These are phyloP conservation scores for Pyrenula massariospora DNA, from an alignment of 495 filamentous ascomycete genomes.

Conservation along the genomic window DNA sequence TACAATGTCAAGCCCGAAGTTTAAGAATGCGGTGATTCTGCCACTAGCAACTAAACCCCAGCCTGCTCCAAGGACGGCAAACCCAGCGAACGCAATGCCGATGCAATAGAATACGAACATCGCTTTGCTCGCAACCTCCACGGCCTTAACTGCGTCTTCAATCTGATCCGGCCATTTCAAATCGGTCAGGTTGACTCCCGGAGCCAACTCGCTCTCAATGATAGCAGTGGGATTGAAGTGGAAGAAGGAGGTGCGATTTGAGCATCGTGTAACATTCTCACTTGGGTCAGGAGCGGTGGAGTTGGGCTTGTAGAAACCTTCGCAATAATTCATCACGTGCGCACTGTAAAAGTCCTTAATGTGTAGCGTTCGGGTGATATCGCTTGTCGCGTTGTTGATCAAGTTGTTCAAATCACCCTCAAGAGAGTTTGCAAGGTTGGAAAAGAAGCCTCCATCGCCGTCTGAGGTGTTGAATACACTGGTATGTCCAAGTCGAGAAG, in stretches of 20 bases:
- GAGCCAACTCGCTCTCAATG: slow-evolving; percentile 39
- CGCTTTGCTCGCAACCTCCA: slow-evolving; percentile 32
- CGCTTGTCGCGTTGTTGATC: slow-evolving; percentile 21
- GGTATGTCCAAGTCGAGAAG: slow-evolving; percentile 43
- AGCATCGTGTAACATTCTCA: slow-evolving; percentile 51
- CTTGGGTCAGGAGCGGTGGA: slow-evolving; percentile 19
- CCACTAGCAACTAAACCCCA: slow-evolving; percentile 25
- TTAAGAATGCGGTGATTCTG: slow-evolving; percentile 23
- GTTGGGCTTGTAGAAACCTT: slow-evolving; percentile 45
- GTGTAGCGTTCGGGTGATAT: slow-evolving; percentile 16
- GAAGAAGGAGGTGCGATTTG: slow-evolving; percentile 37
- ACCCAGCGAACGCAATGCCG: slow-evolving; percentile 42
- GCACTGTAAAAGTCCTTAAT: slow-evolving; percentile 64
- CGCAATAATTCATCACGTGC: slow-evolving; percentile 60
- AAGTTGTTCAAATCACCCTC: slow-evolving; percentile 19
- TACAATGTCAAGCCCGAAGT: slow-evolving; percentile 27
- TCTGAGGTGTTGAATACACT: slow-evolving; percentile 11
- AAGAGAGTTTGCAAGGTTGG: slow-evolving; percentile 5
- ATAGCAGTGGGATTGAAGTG: slow-evolving; percentile 48
- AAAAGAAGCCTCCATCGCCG: slow-evolving; percentile 11
- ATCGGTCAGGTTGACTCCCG: slow-evolving; percentile 38
- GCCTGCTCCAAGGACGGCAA: slow-evolving; percentile 39
- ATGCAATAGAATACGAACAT: slow-evolving; percentile 57
- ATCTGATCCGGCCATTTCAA: slow-evolving; percentile 54
- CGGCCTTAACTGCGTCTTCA: slow-evolving; percentile 43